Evolutionary conservation across 1,139 yeast genomes (phyloP).

Genomic region (Nadsonia commutata): DNA sequence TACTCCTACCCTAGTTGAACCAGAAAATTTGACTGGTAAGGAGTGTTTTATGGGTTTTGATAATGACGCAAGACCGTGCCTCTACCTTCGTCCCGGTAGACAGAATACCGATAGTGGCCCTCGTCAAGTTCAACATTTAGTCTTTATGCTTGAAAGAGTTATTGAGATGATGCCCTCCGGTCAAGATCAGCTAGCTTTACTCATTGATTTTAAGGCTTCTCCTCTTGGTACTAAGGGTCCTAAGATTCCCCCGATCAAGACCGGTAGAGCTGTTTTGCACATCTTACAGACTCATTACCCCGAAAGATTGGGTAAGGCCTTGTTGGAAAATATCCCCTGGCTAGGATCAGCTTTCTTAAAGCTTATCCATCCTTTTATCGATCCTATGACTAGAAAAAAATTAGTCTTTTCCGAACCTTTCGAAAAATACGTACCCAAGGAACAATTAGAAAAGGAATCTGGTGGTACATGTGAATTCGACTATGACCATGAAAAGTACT

Average conservation of each 20-base stretch:
- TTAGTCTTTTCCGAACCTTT: conserved; percentile 84
- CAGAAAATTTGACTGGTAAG: conserved; percentile 78
- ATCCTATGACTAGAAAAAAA: conserved; percentile 86
- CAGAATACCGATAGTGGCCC: conserved; percentile 82
- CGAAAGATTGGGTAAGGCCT: conserved; percentile 82
- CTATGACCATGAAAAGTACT: conserved; percentile 63
- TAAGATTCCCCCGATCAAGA: conserved; percentile 73
- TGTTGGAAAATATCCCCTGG: conserved; percentile 86
- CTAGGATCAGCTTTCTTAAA: conserved; percentile 81
- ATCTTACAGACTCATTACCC: conserved; percentile 93
- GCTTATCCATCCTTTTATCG: conserved; percentile 85
- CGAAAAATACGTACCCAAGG: conserved; percentile 60
- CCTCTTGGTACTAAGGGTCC: conserved; percentile 37
- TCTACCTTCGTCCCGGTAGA: conserved; percentile 80
- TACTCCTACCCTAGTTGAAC: conserved; percentile 46
- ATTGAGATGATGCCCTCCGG: conserved; percentile 93
- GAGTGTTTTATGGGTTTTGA: conserved; percentile 82
- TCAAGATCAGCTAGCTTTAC: conserved; percentile 76
- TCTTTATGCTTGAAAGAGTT: conserved; percentile 77
- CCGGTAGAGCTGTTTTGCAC: conserved; percentile 68
- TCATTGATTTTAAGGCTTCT: conserved; percentile 76
- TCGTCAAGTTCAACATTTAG: conserved; percentile 84
- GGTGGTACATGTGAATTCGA: conserved; percentile 77
- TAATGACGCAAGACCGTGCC: conserved; percentile 75
- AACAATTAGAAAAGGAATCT: conserved; percentile 70